These are phyloP conservation scores for Penicillium sp. DNA, from an alignment of 2,329 filamentous ascomycete species.

Conservation along the genomic window DNA sequence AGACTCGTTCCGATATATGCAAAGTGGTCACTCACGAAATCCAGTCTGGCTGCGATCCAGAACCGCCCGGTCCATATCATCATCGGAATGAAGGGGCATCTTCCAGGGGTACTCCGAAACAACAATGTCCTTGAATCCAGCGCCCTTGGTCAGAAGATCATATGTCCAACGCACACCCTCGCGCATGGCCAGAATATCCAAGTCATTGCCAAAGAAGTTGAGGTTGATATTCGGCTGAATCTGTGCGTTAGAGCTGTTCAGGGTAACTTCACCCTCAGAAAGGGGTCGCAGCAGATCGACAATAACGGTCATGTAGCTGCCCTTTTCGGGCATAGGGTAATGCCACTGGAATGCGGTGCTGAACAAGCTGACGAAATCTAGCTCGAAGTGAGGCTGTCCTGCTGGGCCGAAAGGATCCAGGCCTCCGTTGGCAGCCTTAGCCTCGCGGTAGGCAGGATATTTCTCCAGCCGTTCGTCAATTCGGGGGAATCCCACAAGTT, in stretches of 20 bases:
- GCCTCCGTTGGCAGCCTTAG: conserved; percentile 36
- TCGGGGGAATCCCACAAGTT: conserved; percentile 51
- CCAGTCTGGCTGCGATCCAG: conserved; percentile 52
- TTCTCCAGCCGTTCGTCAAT: conserved; percentile 48
- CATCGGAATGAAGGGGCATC: conserved; percentile 50
- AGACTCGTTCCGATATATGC: not conserved
- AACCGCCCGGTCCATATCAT: conserved; percentile 50
- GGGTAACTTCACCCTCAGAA: conserved; percentile 36
- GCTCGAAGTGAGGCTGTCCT: conserved; percentile 54
- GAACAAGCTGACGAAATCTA: conserved; percentile 56
- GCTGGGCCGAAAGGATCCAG: conserved; percentile 48
- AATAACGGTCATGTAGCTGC: conserved; percentile 51
- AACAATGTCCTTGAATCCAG: conserved; percentile 44
- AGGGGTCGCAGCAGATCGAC: conserved; percentile 45
- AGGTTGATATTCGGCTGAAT: conserved; percentile 38
- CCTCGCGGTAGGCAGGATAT: conserved; percentile 42
- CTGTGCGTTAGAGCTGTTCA: conserved; percentile 35
- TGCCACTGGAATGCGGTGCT: conserved; percentile 46
- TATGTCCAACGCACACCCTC: conserved; percentile 51
- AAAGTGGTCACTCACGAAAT: conserved; percentile 12
- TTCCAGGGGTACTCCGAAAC: conserved; percentile 49
- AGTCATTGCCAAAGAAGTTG: conserved; percentile 41
- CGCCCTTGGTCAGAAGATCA: conserved; percentile 50
- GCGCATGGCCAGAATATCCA: conserved; percentile 49
- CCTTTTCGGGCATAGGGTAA: conserved; percentile 36